phyloP scores from a whole-genome alignment of 1,284 basidiomycete genomes.

The Trametes sp. region DNA sequence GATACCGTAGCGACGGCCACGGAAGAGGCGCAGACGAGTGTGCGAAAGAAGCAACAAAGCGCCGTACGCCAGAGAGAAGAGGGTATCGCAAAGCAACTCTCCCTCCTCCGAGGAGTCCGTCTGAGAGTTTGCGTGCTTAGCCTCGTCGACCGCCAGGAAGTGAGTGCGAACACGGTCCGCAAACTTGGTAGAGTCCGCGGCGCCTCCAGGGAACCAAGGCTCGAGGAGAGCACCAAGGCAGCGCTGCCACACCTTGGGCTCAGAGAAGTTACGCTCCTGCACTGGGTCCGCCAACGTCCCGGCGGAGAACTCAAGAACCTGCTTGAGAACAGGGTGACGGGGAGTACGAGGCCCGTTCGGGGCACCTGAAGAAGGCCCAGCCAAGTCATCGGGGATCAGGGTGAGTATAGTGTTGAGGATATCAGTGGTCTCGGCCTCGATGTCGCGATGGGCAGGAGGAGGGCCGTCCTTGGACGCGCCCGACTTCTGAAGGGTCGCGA shows the following conservation, averaged over 20 bases:
- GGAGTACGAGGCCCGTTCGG: constrained; percentile 58
- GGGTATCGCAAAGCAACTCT: constrained; percentile 89
- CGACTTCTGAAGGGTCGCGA: constrained; percentile 79
- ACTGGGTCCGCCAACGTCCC: constrained; percentile 83
- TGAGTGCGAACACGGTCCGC: constrained; percentile 74
- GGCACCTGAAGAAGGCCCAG: constrained; percentile 48
- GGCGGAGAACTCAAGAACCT: constrained; percentile 75
- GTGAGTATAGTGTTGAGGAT: constrained; percentile 65
- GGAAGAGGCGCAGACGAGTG: constrained; percentile 89
- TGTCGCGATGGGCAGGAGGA: constrained; percentile 71
- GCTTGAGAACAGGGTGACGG: constrained; percentile 56
- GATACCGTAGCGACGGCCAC: constrained; percentile 94
- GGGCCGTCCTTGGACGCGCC: constrained; percentile 80
- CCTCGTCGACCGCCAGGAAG: constrained; percentile 83
- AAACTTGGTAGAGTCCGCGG: constrained; percentile 56
- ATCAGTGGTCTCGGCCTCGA: constrained; percentile 65
- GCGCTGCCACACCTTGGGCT: constrained; percentile 73
- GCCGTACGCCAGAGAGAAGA: constrained; percentile 98
- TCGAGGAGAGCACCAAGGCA: constrained; percentile 77
- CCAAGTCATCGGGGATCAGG: constrained; percentile 62
- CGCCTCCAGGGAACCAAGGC: constrained; percentile 64
- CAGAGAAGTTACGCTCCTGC: constrained; percentile 70
- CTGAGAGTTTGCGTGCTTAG: constrained; percentile 54
- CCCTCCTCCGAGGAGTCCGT: constrained; percentile 73
- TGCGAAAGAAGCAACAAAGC: constrained; percentile 96